These are phyloP conservation scores for Trichosporon sp. DNA, from an alignment of 1,284 basidiomycete species.

Conservation along the genomic window DNA sequence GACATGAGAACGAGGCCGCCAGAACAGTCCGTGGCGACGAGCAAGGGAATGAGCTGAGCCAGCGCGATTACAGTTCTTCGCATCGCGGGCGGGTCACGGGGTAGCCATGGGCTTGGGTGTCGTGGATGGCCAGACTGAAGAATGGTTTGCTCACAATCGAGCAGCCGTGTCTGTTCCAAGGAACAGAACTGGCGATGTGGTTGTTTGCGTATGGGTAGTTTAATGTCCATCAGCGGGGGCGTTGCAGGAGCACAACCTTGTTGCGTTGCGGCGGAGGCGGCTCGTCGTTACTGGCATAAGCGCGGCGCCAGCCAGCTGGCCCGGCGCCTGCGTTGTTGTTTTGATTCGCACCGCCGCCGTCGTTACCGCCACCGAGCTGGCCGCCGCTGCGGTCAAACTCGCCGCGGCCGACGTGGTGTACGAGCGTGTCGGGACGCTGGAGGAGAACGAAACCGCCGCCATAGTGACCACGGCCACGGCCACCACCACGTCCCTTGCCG, in stretches of 20 bases:
- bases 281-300: slow-evolving; percentile 30
- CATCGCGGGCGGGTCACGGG: neutral
- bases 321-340: neutral
- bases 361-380: neutral
- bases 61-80: neutral
- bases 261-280: slow-evolving; percentile 20
- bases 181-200: neutral
- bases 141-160: neutral
- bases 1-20: too few relatives aligned
- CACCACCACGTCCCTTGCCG: slow-evolving; percentile 25
- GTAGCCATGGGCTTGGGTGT: too few relatives aligned
- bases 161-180: neutral
- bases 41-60: neutral
- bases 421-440: slow-evolving; percentile 47
- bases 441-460: slow-evolving; percentile 47
- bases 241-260: slow-evolving; percentile 22
- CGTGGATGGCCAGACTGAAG: neutral
- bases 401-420: slow-evolving; percentile 32
- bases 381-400: slow-evolving; percentile 3
- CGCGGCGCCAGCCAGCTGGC: slow-evolving; percentile 25
- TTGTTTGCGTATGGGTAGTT: too few relatives aligned
- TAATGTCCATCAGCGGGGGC: slow-evolving; percentile 9
- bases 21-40: neutral
- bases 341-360: neutral
- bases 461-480: slow-evolving; percentile 32